A percentile compares a stretch with the other conserved stretches of the same genome.
phyloP scores from a whole-genome alignment of 371 early-diverging fungal species.

The Syncephalastrum monosporum region DNA sequence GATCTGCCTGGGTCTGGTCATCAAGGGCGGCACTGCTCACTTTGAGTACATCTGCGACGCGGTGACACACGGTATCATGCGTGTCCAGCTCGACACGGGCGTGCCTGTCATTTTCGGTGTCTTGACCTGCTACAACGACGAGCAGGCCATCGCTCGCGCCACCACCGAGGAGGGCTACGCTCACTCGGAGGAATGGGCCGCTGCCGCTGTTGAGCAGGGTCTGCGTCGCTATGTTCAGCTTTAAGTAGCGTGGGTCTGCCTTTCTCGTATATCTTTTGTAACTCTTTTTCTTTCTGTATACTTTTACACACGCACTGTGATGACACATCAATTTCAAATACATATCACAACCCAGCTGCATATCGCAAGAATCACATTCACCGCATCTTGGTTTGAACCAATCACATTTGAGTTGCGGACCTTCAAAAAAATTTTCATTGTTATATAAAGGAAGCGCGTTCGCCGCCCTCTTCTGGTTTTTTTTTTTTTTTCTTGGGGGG shows the following conservation, averaged over 20 bases:
- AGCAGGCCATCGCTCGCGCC: conserved; percentile 87
- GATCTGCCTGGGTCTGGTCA: conserved; percentile 93
- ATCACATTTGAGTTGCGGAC: too few species aligned
- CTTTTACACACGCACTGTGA: too few species aligned
- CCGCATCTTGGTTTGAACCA: too few species aligned
- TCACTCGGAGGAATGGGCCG: conserved; percentile 96
- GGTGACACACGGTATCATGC: conserved; percentile 87
- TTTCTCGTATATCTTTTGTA: too few species aligned
- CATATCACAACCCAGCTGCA: too few species aligned
- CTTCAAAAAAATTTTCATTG: too few species aligned
- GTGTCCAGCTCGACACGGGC: conserved; percentile 84
- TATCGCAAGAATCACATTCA: too few species aligned
- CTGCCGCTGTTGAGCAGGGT: conserved; percentile 95
- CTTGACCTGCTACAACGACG: conserved; percentile 90
- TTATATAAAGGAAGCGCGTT: too few species aligned
- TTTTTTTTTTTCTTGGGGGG: too few species aligned
- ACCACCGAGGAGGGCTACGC: conserved; percentile 82
- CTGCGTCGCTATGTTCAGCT: conserved; percentile 56
- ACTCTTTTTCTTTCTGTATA: too few species aligned
- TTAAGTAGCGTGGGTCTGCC: conserved; percentile 16
- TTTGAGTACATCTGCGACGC: conserved; percentile 97
- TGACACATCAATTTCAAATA: too few species aligned
- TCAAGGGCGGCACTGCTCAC: conserved; percentile 97
- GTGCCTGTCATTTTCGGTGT: conserved; percentile 96
- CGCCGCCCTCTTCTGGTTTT: too few species aligned